A percentile compares a stretch with the other conserved stretches of the same genome.
Conservation (phyloP, 108 stramenopile species). For the Fragilaria crotonensis region DNA sequence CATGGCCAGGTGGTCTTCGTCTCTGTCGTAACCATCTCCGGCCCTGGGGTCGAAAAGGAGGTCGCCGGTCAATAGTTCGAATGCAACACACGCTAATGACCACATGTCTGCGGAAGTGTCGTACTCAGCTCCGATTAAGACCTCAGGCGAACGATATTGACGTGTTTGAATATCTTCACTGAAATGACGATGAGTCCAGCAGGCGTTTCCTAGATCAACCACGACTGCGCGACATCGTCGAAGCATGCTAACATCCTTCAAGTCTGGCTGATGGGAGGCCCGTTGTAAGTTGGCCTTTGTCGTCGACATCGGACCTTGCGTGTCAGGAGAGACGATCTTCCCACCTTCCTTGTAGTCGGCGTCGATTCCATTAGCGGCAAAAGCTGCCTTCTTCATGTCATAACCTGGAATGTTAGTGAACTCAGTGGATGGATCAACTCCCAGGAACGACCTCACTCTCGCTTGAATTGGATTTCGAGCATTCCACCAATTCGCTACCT, state of each 20-base stretch:
- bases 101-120: conserved; percentile 97
- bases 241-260: conserved; percentile 58
- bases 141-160: conserved; percentile 97
- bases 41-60: conserved; percentile 95
- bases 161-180: conserved; percentile 98
- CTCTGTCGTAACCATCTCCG: conserved; percentile 88
- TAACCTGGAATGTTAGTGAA: conserved; percentile 18
- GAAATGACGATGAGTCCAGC: conserved; percentile 97
- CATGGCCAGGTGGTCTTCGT: conserved; percentile 98
- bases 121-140: conserved; percentile 83
- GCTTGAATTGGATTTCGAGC: conserved; percentile 67
- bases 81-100: conserved; percentile 96
- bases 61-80: conserved; percentile 97
- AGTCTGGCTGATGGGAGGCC: conserved; percentile 57
- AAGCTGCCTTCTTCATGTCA: conserved; percentile 14
- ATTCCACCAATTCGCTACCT: conserved; percentile 66
- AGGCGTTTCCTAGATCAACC: conserved; percentile 98
- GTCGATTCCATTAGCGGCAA: conserved; percentile 11
- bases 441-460: conserved; percentile 58
- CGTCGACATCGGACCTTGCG: background rate
- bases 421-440: conserved; percentile 58
- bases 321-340: conserved; percentile 26
- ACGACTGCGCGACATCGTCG: conserved; percentile 66
- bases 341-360: conserved; percentile 35
- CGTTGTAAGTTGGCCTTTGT: conserved; percentile 17